Conservation (phyloP, 1,284 basidiomycete genomes). For the Cystobasidium slooffiae region DNA sequence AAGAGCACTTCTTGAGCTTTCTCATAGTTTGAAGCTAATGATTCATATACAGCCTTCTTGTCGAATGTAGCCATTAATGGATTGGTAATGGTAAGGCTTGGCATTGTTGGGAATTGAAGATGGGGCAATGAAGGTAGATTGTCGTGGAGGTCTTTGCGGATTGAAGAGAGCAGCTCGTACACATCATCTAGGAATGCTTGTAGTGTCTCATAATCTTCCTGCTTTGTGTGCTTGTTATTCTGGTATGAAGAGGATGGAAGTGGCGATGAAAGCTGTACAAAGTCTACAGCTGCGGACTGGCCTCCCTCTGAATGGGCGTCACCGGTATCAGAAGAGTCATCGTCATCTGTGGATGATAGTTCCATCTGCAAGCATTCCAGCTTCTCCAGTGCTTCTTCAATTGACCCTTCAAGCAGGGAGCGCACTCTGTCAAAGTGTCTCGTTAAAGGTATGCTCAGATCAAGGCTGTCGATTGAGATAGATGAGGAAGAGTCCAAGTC, state of each 20-base stretch:
- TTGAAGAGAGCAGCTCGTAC: slow-evolving; percentile 13
- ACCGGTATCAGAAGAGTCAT: not conserved
- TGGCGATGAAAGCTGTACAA: slow-evolving; percentile 1
- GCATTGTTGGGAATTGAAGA: slow-evolving; percentile 1
- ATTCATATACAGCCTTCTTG: slow-evolving; percentile 8
- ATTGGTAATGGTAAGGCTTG: not conserved
- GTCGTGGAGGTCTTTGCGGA: slow-evolving; percentile 30
- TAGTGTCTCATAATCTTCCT: slow-evolving; percentile 19
- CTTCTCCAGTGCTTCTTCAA: slow-evolving; percentile 17
- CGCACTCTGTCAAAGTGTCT: not conserved
- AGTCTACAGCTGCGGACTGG: not conserved
- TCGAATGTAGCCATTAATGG: not conserved
- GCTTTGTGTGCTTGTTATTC: too few relatives aligned
- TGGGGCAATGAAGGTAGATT: slow-evolving; percentile 14
- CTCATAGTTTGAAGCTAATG: slow-evolving; percentile 14
- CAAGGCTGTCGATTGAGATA: not conserved
- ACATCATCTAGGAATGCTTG: slow-evolving; percentile 34
- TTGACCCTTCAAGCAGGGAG: slow-evolving; percentile 1
- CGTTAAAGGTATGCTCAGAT: not conserved
- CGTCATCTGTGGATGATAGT: slow-evolving; percentile 9
- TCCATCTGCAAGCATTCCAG: slow-evolving; percentile 21
- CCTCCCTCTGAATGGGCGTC: slow-evolving; percentile 1
- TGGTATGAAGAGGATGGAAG: not conserved
- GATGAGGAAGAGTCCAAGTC: not conserved
- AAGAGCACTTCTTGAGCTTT: slow-evolving; percentile 26